Evolutionary conservation across 805 yeast species (phyloP).

Genomic region (Wickerhamiella azymoides): DNA sequence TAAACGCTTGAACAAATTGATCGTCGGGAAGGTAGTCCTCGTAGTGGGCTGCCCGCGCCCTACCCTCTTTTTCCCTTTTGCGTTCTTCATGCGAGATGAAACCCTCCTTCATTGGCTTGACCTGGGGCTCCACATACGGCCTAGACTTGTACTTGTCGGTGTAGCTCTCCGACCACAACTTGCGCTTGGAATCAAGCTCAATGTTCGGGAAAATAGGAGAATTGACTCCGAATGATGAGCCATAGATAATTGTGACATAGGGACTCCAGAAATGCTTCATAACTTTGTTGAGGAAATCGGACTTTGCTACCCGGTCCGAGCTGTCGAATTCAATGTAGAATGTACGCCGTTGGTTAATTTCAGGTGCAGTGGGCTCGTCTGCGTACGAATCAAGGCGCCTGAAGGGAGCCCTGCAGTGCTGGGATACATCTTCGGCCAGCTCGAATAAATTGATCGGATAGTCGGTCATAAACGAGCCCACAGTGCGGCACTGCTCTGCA

Average conservation of each 20-base stretch:
- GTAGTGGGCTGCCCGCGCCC: conserved; percentile 12
- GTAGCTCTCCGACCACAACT: conserved; percentile 15
- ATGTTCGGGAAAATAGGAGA: conserved; percentile 19
- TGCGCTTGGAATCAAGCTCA: conserved; percentile 21
- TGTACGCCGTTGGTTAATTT: conserved; percentile 14
- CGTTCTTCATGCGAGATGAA: neutral
- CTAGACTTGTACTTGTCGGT: conserved; percentile 7
- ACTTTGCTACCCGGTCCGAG: conserved; percentile 9
- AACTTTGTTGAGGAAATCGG: conserved; percentile 38
- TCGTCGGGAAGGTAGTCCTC: conserved; percentile 16
- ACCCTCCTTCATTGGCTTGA: conserved; percentile 14
- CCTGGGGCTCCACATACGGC: conserved; percentile 13
- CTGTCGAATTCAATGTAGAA: conserved; percentile 15
- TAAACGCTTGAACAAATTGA: conserved; percentile 14
- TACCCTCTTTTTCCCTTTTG: neutral
- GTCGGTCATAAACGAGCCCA: conserved; percentile 16
- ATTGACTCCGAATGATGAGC: conserved; percentile 27
- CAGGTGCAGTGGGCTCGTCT: conserved; percentile 6
- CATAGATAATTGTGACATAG: conserved; percentile 43
- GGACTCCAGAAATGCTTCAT: conserved; percentile 68
- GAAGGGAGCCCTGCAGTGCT: conserved; percentile 18
- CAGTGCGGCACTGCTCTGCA: conserved; percentile 17
- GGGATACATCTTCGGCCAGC: conserved; percentile 17
- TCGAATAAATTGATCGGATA: conserved; percentile 15
- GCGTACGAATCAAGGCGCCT: conserved; percentile 8